Evolutionary conservation across 2,329 filamentous ascomycete genomes (phyloP).

Genomic region (Pseudocercospora fijiensis): DNA sequence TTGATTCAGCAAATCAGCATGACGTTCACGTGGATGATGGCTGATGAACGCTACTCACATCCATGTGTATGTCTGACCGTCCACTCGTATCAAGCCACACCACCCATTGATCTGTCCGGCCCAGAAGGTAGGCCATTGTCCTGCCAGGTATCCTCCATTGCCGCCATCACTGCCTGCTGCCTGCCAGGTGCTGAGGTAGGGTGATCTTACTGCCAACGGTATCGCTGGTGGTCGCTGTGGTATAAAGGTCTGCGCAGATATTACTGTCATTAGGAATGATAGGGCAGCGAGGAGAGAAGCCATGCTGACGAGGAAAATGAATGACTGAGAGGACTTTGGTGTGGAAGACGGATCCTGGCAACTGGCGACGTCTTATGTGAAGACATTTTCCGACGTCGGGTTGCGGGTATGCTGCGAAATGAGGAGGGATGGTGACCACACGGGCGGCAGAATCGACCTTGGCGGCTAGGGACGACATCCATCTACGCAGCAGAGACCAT

Average conservation of each 20-base stretch:
- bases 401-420: constrained; percentile 9
- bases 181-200: constrained; percentile 72
- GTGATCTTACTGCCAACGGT: constrained; percentile 71
- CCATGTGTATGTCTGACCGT: constrained; percentile 64
- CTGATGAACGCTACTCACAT: constrained; percentile 44
- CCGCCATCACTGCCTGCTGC: constrained; percentile 59
- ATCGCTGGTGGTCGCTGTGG: constrained; percentile 66
- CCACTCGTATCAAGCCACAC: constrained; percentile 68
- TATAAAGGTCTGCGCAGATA: constrained; percentile 50
- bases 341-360: not conserved
- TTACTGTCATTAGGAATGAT: constrained; percentile 19
- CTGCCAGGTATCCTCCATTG: constrained; percentile 66
- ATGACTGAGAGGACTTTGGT: constrained; percentile 1
- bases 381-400: constrained; percentile 2
- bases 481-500: constrained; percentile 13
- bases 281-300: constrained; percentile 20
- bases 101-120: constrained; percentile 59
- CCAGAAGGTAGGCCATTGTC: constrained; percentile 68
- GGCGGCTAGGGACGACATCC: constrained; percentile 6
- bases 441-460: constrained; percentile 8
- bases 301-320: constrained; percentile 16
- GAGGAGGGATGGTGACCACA: constrained; percentile 11
- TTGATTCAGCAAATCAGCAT: constrained; percentile 8
- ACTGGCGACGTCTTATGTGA: constrained; percentile 10
- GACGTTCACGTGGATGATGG: not conserved